Conservation (phyloP, 495 filamentous ascomycete species). For the Aspergillus sclerotiicarbonarius region DNA sequence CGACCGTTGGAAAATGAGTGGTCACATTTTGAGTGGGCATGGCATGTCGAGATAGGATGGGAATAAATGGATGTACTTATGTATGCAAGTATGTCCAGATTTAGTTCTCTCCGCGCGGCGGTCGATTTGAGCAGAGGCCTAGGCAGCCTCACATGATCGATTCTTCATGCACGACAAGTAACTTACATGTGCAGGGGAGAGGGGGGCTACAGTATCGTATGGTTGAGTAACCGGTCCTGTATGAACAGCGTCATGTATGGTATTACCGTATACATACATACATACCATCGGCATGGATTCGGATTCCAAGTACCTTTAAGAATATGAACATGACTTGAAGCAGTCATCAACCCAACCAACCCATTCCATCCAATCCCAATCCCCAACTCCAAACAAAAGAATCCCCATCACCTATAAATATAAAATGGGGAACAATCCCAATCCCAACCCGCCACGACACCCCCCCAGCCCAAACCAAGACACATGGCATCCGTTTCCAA, state of each 20-base stretch:
- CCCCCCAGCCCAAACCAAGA: neutral
- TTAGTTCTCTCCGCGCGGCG: neutral
- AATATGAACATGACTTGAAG: no score
- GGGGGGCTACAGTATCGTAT: neutral
- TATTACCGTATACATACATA: neutral
- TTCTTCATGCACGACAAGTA: slow-evolving; percentile 39
- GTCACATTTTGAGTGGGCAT: neutral
- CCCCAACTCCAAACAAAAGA: no score
- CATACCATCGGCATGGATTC: neutral
- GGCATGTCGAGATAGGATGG: slow-evolving; percentile 6
- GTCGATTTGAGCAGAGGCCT: slow-evolving; percentile 1
- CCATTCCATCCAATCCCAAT: neutral
- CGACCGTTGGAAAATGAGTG: slow-evolving; percentile 4
- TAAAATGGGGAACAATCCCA: no score
- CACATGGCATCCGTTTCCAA: neutral
- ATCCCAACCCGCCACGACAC: slow-evolving; percentile 8
- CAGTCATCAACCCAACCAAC: neutral
- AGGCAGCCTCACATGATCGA: slow-evolving; percentile 38
- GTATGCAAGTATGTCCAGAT: slow-evolving; percentile 1
- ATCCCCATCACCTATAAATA: no score
- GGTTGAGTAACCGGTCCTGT: neutral
- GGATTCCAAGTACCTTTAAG: no score
- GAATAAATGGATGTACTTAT: neutral
- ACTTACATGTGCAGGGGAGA: slow-evolving; percentile 19
- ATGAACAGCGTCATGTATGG: neutral